Conservation (phyloP, 352 stramenopile species). For the Lagenidium giganteum region DNA sequence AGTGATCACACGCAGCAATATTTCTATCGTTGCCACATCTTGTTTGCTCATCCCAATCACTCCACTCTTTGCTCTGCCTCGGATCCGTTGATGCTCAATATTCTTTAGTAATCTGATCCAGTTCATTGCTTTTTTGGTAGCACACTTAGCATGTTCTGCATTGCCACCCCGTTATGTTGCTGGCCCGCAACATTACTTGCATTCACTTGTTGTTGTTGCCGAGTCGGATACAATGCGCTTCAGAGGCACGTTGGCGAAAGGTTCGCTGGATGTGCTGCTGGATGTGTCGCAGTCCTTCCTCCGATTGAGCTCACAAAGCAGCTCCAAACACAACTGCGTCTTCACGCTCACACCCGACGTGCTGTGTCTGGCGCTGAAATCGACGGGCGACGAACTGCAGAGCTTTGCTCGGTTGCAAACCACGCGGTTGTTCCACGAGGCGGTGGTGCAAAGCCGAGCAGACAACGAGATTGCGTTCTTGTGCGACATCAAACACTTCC, state of each 20-base stretch:
- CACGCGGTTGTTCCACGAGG: conserved; percentile 65
- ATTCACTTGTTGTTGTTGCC: too few species aligned
- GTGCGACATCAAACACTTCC: conserved; percentile 70
- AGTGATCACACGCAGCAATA: neutral
- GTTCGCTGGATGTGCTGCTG: conserved; percentile 71
- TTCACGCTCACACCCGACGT: conserved; percentile 65
- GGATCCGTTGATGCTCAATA: too few species aligned
- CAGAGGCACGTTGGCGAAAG: conserved; percentile 67
- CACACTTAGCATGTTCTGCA: conserved; percentile 1
- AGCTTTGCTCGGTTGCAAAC: conserved; percentile 67
- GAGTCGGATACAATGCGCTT: conserved; percentile 85
- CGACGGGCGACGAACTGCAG: conserved; percentile 68
- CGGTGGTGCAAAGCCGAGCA: conserved; percentile 63
- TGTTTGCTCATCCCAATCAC: conserved; percentile 13
- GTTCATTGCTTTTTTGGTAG: conserved; percentile 21
- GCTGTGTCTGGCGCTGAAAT: conserved; percentile 63
- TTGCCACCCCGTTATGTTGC: neutral
- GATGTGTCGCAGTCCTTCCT: conserved; percentile 71
- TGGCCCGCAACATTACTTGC: too few species aligned
- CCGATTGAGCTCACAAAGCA: conserved; percentile 48
- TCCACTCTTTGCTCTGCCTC: conserved; percentile 4
- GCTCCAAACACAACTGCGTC: conserved; percentile 58
- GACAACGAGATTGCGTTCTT: conserved; percentile 80
- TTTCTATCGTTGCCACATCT: conserved; percentile 19
- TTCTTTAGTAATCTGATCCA: conserved; percentile 88